Conservation (phyloP, 1,139 yeast genomes). For the Hansenula anomala region DNA sequence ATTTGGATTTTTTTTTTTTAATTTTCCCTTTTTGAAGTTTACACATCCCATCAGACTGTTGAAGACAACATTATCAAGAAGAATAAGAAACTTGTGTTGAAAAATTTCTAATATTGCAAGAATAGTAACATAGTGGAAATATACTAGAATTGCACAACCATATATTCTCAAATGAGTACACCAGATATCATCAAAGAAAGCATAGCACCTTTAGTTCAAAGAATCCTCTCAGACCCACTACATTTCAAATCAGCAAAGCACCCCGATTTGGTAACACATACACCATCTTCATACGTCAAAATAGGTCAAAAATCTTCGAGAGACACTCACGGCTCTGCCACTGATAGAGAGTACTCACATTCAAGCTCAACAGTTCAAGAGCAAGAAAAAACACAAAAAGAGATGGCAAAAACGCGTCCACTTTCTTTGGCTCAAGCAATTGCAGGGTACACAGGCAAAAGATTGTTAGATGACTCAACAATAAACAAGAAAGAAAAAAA, state of each 20-base stretch:
- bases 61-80: too few species aligned
- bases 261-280: constrained; percentile 32
- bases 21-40: background rate
- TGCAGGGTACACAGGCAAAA: constrained; percentile 49
- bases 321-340: constrained; percentile 2
- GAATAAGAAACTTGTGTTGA: too few species aligned
- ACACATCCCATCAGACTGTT: background rate
- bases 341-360: background rate
- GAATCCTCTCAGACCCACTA: constrained; percentile 54
- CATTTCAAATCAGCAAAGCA: constrained; percentile 50
- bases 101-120: too few species aligned
- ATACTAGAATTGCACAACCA: too few species aligned
- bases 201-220: constrained; percentile 41
- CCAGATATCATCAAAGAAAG: constrained; percentile 21
- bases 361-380: too few species aligned
- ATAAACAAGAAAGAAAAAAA: constrained; percentile 23
- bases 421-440: constrained; percentile 49
- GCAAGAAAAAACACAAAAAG: background rate
- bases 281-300: constrained; percentile 25
- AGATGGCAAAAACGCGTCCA: constrained; percentile 24
- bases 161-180: constrained; percentile 16
- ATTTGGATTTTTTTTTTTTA: background rate
- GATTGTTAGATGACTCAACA: constrained; percentile 28
- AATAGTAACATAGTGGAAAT: too few species aligned
- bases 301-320: constrained; percentile 13